These are phyloP conservation scores for Prunus padus DNA, from an alignment of 306 rosid species.

Conservation along the genomic window DNA sequence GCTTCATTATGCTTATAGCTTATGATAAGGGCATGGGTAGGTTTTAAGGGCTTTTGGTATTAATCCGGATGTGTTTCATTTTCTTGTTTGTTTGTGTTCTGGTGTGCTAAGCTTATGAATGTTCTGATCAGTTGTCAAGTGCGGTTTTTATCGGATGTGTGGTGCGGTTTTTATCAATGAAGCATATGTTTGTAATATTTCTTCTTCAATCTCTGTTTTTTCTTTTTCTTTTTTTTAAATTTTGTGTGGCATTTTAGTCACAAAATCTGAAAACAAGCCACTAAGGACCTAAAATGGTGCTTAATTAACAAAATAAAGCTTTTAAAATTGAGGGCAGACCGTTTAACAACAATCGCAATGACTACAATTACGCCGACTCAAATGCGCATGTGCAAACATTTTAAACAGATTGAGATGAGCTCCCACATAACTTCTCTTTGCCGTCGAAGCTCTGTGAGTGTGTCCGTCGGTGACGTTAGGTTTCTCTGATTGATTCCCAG, in stretches of 20 bases:
- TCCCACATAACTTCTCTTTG: constrained; percentile 13
- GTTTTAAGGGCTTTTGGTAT: neutral
- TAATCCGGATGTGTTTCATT: neutral
- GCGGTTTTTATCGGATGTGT: neutral
- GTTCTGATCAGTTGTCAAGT: neutral
- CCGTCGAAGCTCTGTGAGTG: neutral
- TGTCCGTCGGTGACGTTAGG: neutral
- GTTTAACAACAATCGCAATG: neutral
- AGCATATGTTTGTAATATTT: neutral
- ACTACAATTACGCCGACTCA: constrained; percentile 10
- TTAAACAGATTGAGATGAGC: constrained; percentile 30
- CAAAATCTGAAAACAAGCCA: neutral
- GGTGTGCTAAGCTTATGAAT: neutral
- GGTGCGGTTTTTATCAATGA: neutral
- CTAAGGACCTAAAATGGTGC: neutral
- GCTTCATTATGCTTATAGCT: neutral
- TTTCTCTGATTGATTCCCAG: neutral
- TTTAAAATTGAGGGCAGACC: neutral
- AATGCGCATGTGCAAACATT: constrained; percentile 29
- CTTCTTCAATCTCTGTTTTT: neutral
- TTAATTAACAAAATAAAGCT: no score
- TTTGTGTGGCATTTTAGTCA: neutral
- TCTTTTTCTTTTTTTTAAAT: neutral
- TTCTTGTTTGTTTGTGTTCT: neutral
- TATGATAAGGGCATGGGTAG: neutral